phyloP scores from a whole-genome alignment of 2,329 filamentous ascomycete species.

The Pseudogymnoascus sp. region DNA sequence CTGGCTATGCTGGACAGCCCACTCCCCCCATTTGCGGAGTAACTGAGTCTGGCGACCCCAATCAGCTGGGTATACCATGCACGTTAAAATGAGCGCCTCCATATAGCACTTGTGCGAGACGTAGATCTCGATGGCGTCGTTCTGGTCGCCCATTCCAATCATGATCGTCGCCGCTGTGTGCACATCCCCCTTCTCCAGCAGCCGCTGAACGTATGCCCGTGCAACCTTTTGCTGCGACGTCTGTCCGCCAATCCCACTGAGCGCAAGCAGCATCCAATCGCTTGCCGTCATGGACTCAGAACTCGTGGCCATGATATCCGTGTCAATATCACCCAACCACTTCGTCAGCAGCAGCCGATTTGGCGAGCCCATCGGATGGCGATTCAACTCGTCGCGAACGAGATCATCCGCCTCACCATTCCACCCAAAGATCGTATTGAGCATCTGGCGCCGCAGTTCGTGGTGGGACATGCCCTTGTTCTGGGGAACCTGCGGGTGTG shows the following conservation, averaged over 20 bases:
- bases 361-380: slow-evolving; percentile 66
- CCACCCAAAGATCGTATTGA: slow-evolving; percentile 93
- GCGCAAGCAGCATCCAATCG: slow-evolving; percentile 93
- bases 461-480: slow-evolving; percentile 62
- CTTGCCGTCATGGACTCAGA: slow-evolving; percentile 85
- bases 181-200: slow-evolving; percentile 83
- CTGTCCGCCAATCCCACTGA: slow-evolving; percentile 76
- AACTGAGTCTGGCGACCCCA: slow-evolving; percentile 89
- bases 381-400: slow-evolving; percentile 74
- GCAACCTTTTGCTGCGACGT: slow-evolving; percentile 83
- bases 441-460: slow-evolving; percentile 81
- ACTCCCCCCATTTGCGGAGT: slow-evolving; percentile 90
- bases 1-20: slow-evolving; percentile 78
- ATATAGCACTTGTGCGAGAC: slow-evolving; percentile 85
- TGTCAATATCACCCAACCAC: slow-evolving; percentile 83
- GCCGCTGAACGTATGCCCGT: slow-evolving; percentile 80
- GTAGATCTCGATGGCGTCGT: slow-evolving; percentile 95
- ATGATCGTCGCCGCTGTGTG: slow-evolving; percentile 90
- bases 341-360: slow-evolving; percentile 78
- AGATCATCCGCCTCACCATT: slow-evolving; percentile 74
- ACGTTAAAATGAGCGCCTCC: slow-evolving; percentile 86
- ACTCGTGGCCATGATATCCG: slow-evolving; percentile 72
- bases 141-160: slow-evolving; percentile 83
- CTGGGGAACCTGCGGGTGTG: slow-evolving; percentile 54
- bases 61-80: slow-evolving; percentile 71